These are phyloP conservation scores for Cyberlindnera mrakii DNA, from an alignment of 805 yeast species.

Conservation along the genomic window DNA sequence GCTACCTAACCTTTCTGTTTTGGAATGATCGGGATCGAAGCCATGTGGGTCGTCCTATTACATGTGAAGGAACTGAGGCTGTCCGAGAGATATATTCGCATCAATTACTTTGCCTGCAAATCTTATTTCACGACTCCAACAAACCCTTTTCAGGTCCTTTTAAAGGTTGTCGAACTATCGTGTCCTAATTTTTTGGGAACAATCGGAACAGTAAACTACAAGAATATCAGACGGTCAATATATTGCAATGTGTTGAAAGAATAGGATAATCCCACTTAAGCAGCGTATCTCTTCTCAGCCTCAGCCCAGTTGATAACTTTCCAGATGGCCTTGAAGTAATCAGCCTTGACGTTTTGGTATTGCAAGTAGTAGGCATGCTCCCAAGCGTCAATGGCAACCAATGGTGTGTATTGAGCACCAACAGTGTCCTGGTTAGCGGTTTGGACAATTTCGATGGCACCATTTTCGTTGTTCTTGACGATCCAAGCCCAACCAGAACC, in stretches of 20 bases:
- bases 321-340: conserved; percentile 93
- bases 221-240: too few species aligned
- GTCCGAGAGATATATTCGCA: too few species aligned
- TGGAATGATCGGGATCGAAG: too few species aligned
- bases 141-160: too few species aligned
- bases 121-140: too few species aligned
- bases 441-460: conserved; percentile 72
- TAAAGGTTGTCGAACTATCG: too few species aligned
- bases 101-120: not conserved
- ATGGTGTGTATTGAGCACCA: conserved; percentile 55
- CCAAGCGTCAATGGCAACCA: conserved; percentile 93
- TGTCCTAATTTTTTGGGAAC: too few species aligned
- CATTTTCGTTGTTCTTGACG: conserved; percentile 72
- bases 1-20: too few species aligned
- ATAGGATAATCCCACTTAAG: conserved; percentile 17
- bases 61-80: too few species aligned
- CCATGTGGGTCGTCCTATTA: too few species aligned
- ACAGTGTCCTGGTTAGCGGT: conserved; percentile 86
- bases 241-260: not conserved
- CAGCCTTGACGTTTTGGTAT: conserved; percentile 86
- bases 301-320: conserved; percentile 90
- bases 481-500: conserved; percentile 97
- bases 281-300: conserved; percentile 65
- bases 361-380: conserved; percentile 95
- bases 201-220: too few species aligned